Evolutionary conservation across 2,329 filamentous ascomycete genomes (phyloP).

Genomic region (Penicillium sp.): DNA sequence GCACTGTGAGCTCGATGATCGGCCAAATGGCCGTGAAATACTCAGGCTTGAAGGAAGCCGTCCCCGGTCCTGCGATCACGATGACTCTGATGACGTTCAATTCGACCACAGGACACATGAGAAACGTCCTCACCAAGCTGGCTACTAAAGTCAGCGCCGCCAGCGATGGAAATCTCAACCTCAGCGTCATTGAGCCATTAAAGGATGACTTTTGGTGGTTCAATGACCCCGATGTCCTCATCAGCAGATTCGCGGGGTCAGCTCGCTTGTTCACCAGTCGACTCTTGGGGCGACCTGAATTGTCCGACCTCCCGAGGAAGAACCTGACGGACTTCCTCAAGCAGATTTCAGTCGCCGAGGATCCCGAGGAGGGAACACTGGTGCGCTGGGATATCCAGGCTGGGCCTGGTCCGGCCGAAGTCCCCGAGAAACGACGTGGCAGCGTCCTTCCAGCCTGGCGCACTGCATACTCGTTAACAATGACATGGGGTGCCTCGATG

Average conservation of each 20-base stretch:
- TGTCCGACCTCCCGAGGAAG: slow-evolving; percentile 19
- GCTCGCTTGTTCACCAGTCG: slow-evolving; percentile 34
- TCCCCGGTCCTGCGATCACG: slow-evolving; percentile 5
- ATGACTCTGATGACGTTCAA: slow-evolving; percentile 27
- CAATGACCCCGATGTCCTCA: slow-evolving; percentile 23
- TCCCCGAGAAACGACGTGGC: slow-evolving; percentile 7
- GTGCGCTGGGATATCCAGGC: slow-evolving; percentile 28
- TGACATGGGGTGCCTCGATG: slow-evolving; percentile 25
- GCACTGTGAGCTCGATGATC: slow-evolving; percentile 25
- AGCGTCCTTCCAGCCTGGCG: slow-evolving; percentile 35
- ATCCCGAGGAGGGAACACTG: slow-evolving; percentile 23
- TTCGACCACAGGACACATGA: slow-evolving; percentile 18
- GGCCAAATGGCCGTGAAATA: slow-evolving; percentile 16
- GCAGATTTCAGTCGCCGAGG: slow-evolving; percentile 15
- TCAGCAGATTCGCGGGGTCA: slow-evolving; percentile 29
- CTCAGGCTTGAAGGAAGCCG: background rate
- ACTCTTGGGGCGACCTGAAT: slow-evolving; percentile 34
- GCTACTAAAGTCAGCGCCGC: slow-evolving; percentile 1
- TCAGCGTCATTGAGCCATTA: slow-evolving; percentile 8
- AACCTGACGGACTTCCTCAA: slow-evolving; percentile 11
- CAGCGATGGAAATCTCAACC: slow-evolving; percentile 2
- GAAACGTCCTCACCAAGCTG: slow-evolving; percentile 19
- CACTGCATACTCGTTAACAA: slow-evolving; percentile 32
- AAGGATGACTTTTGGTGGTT: slow-evolving; percentile 27
- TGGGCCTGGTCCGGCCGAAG: slow-evolving; percentile 9